A percentile compares a stretch with the other conserved stretches of the same genome.
These are phyloP conservation scores for Lachancea meyersii DNA, from an alignment of 805 yeast genomes.

Conservation along the genomic window DNA sequence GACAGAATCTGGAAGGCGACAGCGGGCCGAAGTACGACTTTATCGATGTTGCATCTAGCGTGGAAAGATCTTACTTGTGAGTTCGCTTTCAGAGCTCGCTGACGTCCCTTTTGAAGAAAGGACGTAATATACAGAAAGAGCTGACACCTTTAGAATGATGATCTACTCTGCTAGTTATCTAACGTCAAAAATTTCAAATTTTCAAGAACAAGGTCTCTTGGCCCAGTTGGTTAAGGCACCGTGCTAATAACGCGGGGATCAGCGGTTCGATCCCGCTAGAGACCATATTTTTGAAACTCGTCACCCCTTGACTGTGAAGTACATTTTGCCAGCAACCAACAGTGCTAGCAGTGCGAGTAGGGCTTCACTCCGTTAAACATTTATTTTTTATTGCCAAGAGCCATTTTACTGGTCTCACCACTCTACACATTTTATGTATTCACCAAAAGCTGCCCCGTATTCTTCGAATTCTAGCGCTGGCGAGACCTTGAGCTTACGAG, in stretches of 20 bases:
- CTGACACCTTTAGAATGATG: no score
- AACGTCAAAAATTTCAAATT: not conserved
- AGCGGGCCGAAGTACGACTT: no score
- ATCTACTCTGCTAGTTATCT: not conserved
- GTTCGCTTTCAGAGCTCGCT: no score
- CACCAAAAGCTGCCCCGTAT: constrained; percentile 17
- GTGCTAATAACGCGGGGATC: constrained; percentile 23
- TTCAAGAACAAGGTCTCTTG: constrained; percentile 12
- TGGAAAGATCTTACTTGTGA: no score
- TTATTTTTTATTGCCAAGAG: not conserved
- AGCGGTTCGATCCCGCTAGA: constrained; percentile 23
- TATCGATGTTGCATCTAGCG: no score
- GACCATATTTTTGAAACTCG: constrained; percentile 13
- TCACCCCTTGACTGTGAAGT: no score
- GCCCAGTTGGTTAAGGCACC: constrained; percentile 23
- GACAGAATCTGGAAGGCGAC: no score
- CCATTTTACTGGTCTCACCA: constrained; percentile 16
- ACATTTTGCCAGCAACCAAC: no score
- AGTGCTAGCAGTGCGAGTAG: no score
- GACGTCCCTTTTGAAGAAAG: no score
- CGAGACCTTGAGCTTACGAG: constrained; percentile 59
- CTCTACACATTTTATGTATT: constrained; percentile 20
- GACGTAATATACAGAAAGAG: no score
- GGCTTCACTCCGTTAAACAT: no score
- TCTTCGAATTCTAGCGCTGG: constrained; percentile 72